Percentiles rank a stretch among this genome's conserved stretches.
Conservation (phyloP, 345 rosid species). For the Salix caprea region DNA sequence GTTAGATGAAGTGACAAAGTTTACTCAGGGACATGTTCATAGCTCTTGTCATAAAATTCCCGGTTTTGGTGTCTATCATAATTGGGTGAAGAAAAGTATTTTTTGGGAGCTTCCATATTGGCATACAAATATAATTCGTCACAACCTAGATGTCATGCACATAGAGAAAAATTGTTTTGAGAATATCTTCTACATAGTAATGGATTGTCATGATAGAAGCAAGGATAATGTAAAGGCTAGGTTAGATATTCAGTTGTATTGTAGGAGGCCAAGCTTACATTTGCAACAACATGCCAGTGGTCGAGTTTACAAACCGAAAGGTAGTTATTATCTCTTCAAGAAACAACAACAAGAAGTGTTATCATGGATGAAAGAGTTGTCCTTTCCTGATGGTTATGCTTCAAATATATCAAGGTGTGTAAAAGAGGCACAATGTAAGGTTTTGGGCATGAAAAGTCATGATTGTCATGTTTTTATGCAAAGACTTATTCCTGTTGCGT, state of each 20-base stretch:
- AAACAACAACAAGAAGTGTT: no score
- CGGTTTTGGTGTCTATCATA: no score
- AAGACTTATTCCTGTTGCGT: neutral
- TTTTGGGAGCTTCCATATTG: no score
- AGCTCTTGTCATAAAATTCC: no score
- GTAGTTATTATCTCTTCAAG: no score
- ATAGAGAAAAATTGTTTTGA: neutral
- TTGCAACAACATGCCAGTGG: neutral
- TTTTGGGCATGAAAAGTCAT: neutral
- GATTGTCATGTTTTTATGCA: neutral
- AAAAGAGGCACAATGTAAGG: neutral
- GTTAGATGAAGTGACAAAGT: no score
- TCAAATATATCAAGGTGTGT: neutral
- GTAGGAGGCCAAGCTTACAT: neutral
- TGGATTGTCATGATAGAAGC: neutral
- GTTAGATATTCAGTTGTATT: neutral
- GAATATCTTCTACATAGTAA: neutral
- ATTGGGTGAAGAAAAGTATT: no score
- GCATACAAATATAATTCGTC: no score
- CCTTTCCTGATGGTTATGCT: neutral
- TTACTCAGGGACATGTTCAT: no score
- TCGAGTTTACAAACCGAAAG: neutral
- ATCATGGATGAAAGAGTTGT: neutral
- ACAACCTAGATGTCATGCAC: no score
- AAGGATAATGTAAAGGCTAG: slow-evolving; percentile 1